Base-by-base conservation (phyloP, 169 alveolate genomes). In the Cryptosporidium tyzzeri region DNA sequence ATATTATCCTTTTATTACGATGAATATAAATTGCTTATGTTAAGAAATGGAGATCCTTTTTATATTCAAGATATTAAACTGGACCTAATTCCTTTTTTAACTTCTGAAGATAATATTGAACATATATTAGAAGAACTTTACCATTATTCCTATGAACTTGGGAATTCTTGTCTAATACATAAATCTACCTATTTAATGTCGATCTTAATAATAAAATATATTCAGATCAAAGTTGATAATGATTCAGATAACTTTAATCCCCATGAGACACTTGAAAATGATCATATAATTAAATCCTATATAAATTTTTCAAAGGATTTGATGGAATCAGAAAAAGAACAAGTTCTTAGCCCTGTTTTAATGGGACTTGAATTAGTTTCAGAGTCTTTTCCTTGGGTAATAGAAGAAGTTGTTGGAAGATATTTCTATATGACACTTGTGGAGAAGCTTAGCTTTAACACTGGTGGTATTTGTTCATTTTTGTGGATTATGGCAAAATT, bases 1-100 rank as follows among this genome's bases (percentile, higher is more conserved):
- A 65, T 80, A 1, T 31, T 80, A 8, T 62, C 29, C 9, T 39
- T 39, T 26, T 80, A 45, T 65, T 69, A 62, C 37, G 94, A 91
- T 65, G 95, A 96, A 65, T 94, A 84, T 74, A 94, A 93, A 74
- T 92, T 92, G 21, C 94, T 96, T 65, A 94, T 93, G 85, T 87
- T 93, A 53, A 91, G 96, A 26, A 92, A 92, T 85, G 96, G 94
- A 85, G 98, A 96, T 65, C 97, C 96, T 4, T 69, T 94, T 29
- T 96, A 96, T 87, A 93, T 94, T 45, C 94, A 96, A 91, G 84
- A 87, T 53, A 93, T 93, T 50, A 96, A 96, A 86, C 70, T 96
- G 50, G 93, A 94, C 59, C 84, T 95, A 23, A 89, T 93, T 50
- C 93, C 94, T n/a, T 85, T 95, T 14, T 85, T 95, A n/a, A 93